Percentiles rank a stretch among this genome's conserved stretches.
Evolutionary conservation across 805 yeast species (phyloP).

Genomic region (Schizosaccharomyces octosporus): DNA sequence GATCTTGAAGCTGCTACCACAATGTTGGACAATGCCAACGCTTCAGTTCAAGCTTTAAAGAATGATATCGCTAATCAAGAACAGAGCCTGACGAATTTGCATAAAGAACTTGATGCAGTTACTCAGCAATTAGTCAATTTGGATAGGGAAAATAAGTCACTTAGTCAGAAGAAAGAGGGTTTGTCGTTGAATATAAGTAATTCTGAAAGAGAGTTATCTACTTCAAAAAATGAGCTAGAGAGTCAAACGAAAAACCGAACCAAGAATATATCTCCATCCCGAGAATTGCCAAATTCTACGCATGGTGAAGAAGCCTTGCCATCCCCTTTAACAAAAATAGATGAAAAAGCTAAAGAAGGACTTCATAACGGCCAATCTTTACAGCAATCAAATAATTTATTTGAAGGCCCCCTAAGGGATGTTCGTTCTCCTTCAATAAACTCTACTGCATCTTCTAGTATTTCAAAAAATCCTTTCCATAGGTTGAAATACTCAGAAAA

Average conservation of each 20-base stretch:
- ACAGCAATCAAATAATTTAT: background rate
- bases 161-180: background rate
- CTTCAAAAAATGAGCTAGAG: background rate
- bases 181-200: background rate
- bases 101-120: background rate
- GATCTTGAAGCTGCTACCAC: constrained; percentile 22
- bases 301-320: background rate
- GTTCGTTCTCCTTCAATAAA: background rate
- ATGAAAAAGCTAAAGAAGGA: background rate
- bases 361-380: background rate
- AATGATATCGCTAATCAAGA: background rate
- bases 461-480: background rate
- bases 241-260: background rate
- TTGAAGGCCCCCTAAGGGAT: background rate
- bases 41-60: background rate
- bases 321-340: background rate
- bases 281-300: too few relatives aligned
- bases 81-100: background rate
- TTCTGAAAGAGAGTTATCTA: background rate
- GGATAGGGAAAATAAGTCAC: background rate
- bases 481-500: background rate
- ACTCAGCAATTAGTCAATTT: background rate
- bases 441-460: background rate
- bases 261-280: background rate
- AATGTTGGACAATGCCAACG: background rate